Base-by-base conservation (phyloP, 2,329 filamentous ascomycete genomes). In the Arthrobotrys iridis region DNA sequence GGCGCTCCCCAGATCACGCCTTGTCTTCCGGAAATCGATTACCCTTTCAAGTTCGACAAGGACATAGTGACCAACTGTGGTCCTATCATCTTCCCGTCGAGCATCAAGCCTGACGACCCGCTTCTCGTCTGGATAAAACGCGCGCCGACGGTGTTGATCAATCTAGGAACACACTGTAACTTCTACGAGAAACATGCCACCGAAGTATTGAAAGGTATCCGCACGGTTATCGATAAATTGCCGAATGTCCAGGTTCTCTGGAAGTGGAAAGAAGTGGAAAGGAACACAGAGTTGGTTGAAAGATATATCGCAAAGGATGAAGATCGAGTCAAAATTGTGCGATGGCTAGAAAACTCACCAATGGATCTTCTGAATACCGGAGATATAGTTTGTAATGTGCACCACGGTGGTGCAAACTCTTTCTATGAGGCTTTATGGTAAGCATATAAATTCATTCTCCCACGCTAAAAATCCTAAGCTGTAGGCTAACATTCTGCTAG, bases 351-450 rank as follows among this genome's bases (percentile, higher is more conserved):
- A 20, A 71, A 70, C 13, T 71, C 70, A 20, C 62, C 68, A 11
- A 77, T 77, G 68, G 70, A 67, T 35, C 18, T 84, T 3, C 77
- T 86, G 4, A 77, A 81, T 26, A 82, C 81, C 2, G 83, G 83
- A 0, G 77, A 81, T 13, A 78, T 86, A 3, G 79, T 81, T 1
- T 83, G 82, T 24, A 81, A 83, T 7, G 80, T 86, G 1, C 82
- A 85, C 59, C 84, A 86, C 67, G 85, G 85, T 5, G 85, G 84
- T 2, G 83, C 84, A 0, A 85, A 84, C 65, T 85, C 83, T 0
- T 83, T 81, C 77, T 79, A 82, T 33, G 83, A 84, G 64, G 81
- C 82, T 0, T 48, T 83, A 7, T 78, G 79, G 82, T 82, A 78
- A 77, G 81, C 80, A 4, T 2, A 22, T 20, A n/a, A 15, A 1